A percentile compares a stretch with the other conserved stretches of the same genome.
Evolutionary conservation across 306 rosid genomes (phyloP).

Genomic region (Chamaecrista fasciculata): DNA sequence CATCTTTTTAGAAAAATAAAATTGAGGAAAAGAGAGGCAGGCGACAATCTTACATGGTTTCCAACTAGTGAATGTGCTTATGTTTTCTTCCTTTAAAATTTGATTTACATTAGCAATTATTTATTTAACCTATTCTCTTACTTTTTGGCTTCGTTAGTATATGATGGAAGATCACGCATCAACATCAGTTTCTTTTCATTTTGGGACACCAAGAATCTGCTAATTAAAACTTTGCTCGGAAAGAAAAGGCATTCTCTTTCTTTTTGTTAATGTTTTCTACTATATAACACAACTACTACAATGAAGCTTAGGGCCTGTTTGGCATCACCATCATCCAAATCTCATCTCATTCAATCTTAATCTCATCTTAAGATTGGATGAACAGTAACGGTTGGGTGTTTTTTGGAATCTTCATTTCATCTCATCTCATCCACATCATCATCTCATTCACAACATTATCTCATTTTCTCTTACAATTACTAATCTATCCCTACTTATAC

Average conservation of each 20-base stretch:
- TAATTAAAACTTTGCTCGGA: conserved; percentile 22
- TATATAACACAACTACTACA: no score
- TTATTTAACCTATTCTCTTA: conserved; percentile 30
- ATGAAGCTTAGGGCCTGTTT: no score
- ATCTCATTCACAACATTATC: no score
- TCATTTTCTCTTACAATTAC: no score
- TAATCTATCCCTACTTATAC: no score
- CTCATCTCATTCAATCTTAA: no score
- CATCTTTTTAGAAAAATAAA: conserved; percentile 18
- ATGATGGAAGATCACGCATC: conserved; percentile 47
- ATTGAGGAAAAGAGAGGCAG: conserved; percentile 10
- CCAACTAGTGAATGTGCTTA: conserved; percentile 39
- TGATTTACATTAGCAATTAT: conserved; percentile 28
- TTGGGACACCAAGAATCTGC: conserved; percentile 32
- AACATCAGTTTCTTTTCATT: conserved; percentile 33
- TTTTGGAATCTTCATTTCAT: no score
- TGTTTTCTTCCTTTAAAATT: conserved; percentile 35
- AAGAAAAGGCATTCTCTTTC: conserved; percentile 26
- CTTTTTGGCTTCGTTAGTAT: conserved; percentile 41
- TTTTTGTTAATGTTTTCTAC: no score
- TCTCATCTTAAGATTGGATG: no score
- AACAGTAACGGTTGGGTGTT: no score
- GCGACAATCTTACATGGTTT: conserved; percentile 45
- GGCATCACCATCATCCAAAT: no score
- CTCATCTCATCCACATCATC: no score